Percentiles rank a stretch among this genome's conserved stretches.
These are phyloP conservation scores for Ogataea paradorogensis DNA, from an alignment of 805 yeast species.

Conservation along the genomic window DNA sequence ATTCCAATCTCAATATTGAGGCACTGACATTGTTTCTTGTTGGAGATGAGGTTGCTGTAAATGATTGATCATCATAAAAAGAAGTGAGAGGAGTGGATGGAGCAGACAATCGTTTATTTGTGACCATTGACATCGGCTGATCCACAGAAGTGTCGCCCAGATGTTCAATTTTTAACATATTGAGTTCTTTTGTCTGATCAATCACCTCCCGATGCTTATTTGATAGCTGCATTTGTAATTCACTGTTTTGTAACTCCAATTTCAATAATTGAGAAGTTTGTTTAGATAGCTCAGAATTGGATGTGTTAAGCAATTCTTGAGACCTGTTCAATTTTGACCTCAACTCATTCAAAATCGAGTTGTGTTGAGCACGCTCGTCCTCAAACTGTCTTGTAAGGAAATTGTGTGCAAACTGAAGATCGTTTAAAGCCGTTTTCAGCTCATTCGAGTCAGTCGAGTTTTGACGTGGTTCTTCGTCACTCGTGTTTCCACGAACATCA, in stretches of 20 bases:
- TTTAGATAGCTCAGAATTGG: constrained; percentile 36
- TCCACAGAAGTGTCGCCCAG: constrained; percentile 34
- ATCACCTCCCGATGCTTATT: constrained; percentile 41
- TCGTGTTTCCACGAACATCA: constrained; percentile 3
- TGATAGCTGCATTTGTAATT: constrained; percentile 28
- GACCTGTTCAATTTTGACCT: constrained; percentile 48
- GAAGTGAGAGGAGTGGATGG: constrained; percentile 21
- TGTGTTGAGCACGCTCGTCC: constrained; percentile 56
- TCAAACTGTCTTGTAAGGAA: constrained; percentile 67
- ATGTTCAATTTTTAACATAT: constrained; percentile 42
- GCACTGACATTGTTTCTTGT: constrained; percentile 36
- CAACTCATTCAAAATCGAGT: constrained; percentile 50
- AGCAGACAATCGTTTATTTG: constrained; percentile 4
- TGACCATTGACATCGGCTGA: constrained; percentile 17
- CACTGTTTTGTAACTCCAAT: constrained; percentile 36
- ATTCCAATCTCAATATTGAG: constrained; percentile 62
- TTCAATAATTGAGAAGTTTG: constrained; percentile 36
- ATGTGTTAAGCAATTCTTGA: constrained; percentile 48
- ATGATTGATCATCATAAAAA: constrained; percentile 5
- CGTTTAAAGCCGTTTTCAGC: constrained; percentile 54
- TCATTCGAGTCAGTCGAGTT: constrained; percentile 14
- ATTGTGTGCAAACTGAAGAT: constrained; percentile 67
- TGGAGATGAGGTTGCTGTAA: constrained; percentile 15
- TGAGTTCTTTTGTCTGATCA: constrained; percentile 44
- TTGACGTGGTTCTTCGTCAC: constrained; percentile 1